Percentiles rank a stretch among this genome's conserved stretches.
These are phyloP conservation scores for Aspergillus sclerotiicarbonarius DNA, from an alignment of 495 filamentous ascomycete species.

Conservation along the genomic window DNA sequence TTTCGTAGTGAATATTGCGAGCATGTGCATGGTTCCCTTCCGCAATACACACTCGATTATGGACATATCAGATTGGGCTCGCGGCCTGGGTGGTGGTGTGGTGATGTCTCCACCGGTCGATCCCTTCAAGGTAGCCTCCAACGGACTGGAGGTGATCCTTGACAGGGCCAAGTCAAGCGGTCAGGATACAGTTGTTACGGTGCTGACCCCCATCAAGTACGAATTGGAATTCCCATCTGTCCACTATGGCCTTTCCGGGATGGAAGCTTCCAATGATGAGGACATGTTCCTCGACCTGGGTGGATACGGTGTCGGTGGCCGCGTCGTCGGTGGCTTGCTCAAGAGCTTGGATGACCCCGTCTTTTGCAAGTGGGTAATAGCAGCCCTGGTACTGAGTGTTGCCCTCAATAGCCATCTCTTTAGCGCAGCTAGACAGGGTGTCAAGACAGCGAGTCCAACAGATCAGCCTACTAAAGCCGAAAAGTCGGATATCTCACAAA, in stretches of 20 bases:
- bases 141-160: slow-evolving; percentile 5
- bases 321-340: slow-evolving; percentile 6
- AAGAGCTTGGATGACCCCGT: slow-evolving; percentile 8
- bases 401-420: slow-evolving; percentile 12
- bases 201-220: slow-evolving; percentile 11
- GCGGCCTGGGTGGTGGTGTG: background rate
- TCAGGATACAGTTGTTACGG: background rate
- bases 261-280: background rate
- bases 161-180: background rate
- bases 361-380: slow-evolving; percentile 10
- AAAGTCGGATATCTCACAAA: background rate
- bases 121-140: slow-evolving; percentile 3
- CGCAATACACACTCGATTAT: slow-evolving; percentile 1
- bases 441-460: background rate
- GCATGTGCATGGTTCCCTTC: slow-evolving; percentile 11
- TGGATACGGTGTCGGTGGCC: slow-evolving; percentile 1
- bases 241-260: background rate
- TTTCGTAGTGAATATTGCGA: slow-evolving; percentile 14
- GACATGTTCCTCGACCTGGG: background rate
- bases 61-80: background rate
- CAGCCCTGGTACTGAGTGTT: slow-evolving; percentile 8
- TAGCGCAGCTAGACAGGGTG: background rate
- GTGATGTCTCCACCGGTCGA: background rate
- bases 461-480: background rate
- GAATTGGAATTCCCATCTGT: background rate